Evolutionary conservation across 345 rosid species (phyloP).

Genomic region (Camelina hispida): DNA sequence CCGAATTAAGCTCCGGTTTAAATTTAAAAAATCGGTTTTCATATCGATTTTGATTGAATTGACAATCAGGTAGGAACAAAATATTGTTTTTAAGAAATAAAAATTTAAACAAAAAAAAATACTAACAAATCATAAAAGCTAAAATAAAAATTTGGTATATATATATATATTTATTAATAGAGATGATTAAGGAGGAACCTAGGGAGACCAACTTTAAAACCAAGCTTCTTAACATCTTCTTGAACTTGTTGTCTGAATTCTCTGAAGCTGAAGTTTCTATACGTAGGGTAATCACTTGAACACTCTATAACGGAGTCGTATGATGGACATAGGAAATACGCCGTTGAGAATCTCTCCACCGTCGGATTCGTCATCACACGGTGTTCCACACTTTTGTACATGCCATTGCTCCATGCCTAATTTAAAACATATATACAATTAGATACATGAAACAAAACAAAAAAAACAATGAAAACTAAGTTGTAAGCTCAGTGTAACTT

Average conservation of each 20-base stretch:
- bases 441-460: no score
- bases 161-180: background rate
- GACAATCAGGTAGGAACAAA: background rate
- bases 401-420: conserved; percentile 96
- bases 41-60: background rate
- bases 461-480: background rate
- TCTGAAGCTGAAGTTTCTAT: conserved; percentile 71
- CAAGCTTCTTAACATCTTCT: conserved; percentile 74
- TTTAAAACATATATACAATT: background rate
- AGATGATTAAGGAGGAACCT: conserved; percentile 63
- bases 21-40: background rate
- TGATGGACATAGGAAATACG: conserved; percentile 91
- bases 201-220: conserved; percentile 84
- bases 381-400: conserved; percentile 84
- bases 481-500: background rate
- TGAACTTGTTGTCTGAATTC: conserved; percentile 79
- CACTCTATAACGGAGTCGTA: conserved; percentile 70
- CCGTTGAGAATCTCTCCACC: conserved; percentile 81
- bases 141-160: background rate
- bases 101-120: background rate
- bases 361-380: conserved; percentile 74
- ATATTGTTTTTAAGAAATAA: background rate
- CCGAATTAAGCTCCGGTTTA: background rate
- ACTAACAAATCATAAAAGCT: conserved; percentile 1
- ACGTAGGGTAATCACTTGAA: conserved; percentile 51